Evolutionary conservation across 1,139 yeast genomes (phyloP).

Genomic region (Eremothecium gossypii): DNA sequence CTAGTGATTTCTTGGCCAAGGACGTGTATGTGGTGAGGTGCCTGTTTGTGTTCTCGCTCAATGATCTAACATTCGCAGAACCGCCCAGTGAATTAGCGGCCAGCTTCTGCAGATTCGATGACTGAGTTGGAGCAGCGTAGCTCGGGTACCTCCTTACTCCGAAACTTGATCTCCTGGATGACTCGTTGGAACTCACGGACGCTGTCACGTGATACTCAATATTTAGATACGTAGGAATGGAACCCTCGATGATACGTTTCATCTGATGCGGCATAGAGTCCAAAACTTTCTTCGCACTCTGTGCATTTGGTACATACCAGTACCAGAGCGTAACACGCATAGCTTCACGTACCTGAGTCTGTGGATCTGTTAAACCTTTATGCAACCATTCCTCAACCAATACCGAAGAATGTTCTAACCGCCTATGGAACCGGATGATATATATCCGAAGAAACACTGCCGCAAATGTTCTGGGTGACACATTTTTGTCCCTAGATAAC

Average conservation of each 20-base stretch:
- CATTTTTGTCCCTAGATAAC: slow-evolving; percentile 58
- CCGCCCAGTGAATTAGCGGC: slow-evolving; percentile 6
- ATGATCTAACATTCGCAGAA: slow-evolving; percentile 13
- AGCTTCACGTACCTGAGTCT: slow-evolving; percentile 67
- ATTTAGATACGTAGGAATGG: slow-evolving; percentile 37
- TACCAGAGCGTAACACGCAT: slow-evolving; percentile 74
- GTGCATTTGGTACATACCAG: slow-evolving; percentile 42
- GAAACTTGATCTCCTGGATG: slow-evolving; percentile 15
- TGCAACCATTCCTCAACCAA: slow-evolving; percentile 43
- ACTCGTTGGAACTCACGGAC: slow-evolving; percentile 8
- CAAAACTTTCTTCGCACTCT: slow-evolving; percentile 33
- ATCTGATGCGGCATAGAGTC: slow-evolving; percentile 39
- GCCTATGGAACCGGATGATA: slow-evolving; percentile 40
- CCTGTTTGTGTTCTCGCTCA: slow-evolving; percentile 17
- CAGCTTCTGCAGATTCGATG: slow-evolving; percentile 14
- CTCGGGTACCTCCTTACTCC: slow-evolving; percentile 23
- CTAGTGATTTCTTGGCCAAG: slow-evolving; percentile 3
- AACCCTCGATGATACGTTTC: slow-evolving; percentile 46
- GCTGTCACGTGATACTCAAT: slow-evolving; percentile 14
- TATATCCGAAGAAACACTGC: slow-evolving; percentile 63
- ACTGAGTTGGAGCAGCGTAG: slow-evolving; percentile 29
- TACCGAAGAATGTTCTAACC: slow-evolving; percentile 36
- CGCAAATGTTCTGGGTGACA: slow-evolving; percentile 60
- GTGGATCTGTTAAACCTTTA: slow-evolving; percentile 69
- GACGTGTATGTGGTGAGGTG: not conserved